Evolutionary conservation across 73 alveolate genomes (phyloP).

Genomic region (Uronychia setigera): DNA sequence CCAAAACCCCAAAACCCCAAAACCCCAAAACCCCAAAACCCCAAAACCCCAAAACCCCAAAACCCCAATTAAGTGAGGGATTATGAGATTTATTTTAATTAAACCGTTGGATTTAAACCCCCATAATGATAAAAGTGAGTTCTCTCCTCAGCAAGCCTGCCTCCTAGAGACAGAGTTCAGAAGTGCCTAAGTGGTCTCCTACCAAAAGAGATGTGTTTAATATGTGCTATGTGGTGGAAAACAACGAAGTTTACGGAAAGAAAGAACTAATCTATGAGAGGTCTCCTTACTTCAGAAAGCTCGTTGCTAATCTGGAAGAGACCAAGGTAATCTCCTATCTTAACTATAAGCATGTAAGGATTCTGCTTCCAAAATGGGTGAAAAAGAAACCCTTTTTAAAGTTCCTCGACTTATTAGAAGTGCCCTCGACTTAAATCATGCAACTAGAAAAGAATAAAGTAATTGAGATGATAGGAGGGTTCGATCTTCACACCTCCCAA

Average conservation of each 20-base stretch:
- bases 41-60: too few relatives aligned
- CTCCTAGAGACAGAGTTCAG: background rate
- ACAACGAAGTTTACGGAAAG: background rate
- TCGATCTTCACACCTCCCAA: background rate
- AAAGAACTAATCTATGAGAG: background rate
- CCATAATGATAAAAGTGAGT: background rate
- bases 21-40: too few relatives aligned
- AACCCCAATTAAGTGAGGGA: too few relatives aligned
- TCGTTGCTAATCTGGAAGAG: background rate
- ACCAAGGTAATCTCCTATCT: background rate
- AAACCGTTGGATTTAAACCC: background rate
- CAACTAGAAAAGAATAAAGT: too few relatives aligned
- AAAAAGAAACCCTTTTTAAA: background rate
- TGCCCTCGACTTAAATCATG: too few relatives aligned
- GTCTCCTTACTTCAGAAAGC: conserved; percentile 2
- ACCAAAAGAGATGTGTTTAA: background rate
- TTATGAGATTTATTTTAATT: background rate
- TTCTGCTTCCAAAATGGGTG: background rate
- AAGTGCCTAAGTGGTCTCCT: background rate
- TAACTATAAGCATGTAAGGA: background rate
- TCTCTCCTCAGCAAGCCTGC: background rate
- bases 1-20: too few relatives aligned
- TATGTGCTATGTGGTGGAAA: background rate
- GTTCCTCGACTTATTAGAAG: background rate
- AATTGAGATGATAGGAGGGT: background rate